phyloP scores from a whole-genome alignment of 2,329 filamentous ascomycete species.

The Intubia oerlemansii region DNA sequence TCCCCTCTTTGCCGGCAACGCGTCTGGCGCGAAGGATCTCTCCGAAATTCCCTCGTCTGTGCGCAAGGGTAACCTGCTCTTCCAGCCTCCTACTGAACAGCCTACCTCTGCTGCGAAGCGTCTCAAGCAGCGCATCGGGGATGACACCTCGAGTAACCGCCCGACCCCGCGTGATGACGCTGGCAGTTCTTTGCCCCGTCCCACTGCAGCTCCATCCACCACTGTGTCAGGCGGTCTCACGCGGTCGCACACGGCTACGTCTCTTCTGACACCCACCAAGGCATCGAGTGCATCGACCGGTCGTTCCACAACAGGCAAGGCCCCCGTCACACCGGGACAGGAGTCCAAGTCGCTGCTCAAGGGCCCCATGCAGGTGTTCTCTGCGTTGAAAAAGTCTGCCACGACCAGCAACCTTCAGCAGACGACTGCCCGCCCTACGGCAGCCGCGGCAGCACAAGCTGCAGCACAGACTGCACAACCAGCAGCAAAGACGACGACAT shows the following conservation, averaged over 20 bases:
- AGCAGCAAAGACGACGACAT: no score
- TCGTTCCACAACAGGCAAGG: slow-evolving; percentile 32
- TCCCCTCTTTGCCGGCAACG: slow-evolving; percentile 10
- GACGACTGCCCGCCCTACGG: no score
- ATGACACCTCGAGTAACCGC: slow-evolving; percentile 47
- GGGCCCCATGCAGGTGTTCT: slow-evolving; percentile 14
- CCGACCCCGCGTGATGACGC: slow-evolving; percentile 29
- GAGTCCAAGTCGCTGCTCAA: slow-evolving; percentile 32
- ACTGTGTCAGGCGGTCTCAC: slow-evolving; percentile 11
- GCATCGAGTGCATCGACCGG: slow-evolving; percentile 50
- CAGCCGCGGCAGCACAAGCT: no score
- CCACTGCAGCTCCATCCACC: slow-evolving; percentile 7
- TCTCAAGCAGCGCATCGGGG: slow-evolving; percentile 40
- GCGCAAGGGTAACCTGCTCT: slow-evolving; percentile 9
- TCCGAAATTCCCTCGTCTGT: slow-evolving; percentile 5
- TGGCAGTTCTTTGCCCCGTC: slow-evolving; percentile 22
- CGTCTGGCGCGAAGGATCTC: slow-evolving; percentile 10
- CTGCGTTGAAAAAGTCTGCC: slow-evolving; percentile 25
- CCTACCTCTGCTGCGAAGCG: slow-evolving; percentile 41
- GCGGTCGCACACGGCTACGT: slow-evolving; percentile 27
- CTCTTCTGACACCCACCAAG: slow-evolving; percentile 59
- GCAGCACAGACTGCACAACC: no score
- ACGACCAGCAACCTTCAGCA: slow-evolving; percentile 22
- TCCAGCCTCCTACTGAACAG: slow-evolving; percentile 9
- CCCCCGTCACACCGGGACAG: slow-evolving; percentile 15